Conservation (phyloP, 768 basidiomycete genomes). For the Cystofilobasidium bisporidii region DNA sequence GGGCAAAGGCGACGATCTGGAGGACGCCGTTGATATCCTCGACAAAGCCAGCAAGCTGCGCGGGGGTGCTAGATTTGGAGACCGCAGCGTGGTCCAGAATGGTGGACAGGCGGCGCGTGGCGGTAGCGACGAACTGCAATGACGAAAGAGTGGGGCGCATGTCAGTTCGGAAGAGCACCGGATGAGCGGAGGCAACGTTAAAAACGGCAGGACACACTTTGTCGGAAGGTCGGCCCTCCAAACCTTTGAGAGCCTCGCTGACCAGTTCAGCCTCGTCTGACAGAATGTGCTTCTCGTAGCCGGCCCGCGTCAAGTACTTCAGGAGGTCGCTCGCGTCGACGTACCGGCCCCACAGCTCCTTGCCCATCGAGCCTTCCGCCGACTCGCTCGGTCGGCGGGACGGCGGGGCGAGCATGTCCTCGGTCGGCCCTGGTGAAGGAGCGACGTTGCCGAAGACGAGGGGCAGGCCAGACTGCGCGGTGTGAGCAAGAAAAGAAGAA, state of each 20-base stretch:
- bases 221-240: conserved; percentile 12
- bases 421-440: neutral
- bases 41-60: neutral
- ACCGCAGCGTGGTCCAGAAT: neutral
- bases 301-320: conserved; percentile 15
- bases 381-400: neutral
- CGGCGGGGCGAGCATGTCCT: neutral
- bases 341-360: neutral
- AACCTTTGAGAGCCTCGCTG: conserved; percentile 23
- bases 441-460: conserved; percentile 9
- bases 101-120: conserved; percentile 8
- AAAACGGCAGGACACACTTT: conserved; percentile 5
- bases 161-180: no score
- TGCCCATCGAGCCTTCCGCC: neutral
- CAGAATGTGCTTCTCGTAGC: conserved; percentile 22
- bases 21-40: neutral
- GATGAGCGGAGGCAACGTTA: no score
- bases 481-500: conserved; percentile 15
- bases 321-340: conserved; percentile 19
- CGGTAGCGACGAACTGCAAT: conserved; percentile 15
- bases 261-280: conserved; percentile 26
- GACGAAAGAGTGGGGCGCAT: neutral
- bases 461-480: neutral
- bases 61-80: neutral
- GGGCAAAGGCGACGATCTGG: conserved; percentile 1